Conservation (phyloP, 2,329 filamentous ascomycete genomes). For the Parascedosporium putredinis region DNA sequence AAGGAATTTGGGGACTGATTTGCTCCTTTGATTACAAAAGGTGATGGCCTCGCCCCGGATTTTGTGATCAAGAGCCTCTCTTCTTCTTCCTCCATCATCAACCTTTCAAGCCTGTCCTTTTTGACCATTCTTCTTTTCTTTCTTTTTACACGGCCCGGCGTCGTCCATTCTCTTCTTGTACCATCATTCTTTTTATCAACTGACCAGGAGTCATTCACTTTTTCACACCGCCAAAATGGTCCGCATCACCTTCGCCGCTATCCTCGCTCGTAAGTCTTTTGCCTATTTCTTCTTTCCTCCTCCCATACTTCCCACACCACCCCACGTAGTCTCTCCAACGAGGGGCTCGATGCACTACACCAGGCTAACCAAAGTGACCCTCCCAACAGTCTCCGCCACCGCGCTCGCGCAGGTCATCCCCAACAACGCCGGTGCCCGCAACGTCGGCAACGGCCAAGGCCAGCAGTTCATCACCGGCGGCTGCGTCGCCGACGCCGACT, state of each 20-base stretch:
- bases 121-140: conserved; percentile 9
- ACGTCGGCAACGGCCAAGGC: conserved; percentile 17
- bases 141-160: conserved; percentile 11
- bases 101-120: conserved; percentile 1
- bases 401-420: conserved; percentile 15
- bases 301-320: no score
- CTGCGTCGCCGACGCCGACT: conserved; percentile 19
- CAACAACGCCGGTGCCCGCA: conserved; percentile 17
- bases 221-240: conserved; percentile 14
- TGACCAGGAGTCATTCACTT: conserved; percentile 5
- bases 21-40: not conserved
- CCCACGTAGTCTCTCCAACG: no score
- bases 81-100: not conserved
- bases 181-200: conserved; percentile 2
- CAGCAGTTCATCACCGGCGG: conserved; percentile 21
- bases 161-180: conserved; percentile 9
- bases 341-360: not conserved
- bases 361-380: no score
- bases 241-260: conserved; percentile 15
- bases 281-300: no score
- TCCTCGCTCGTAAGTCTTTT: conserved; percentile 17
- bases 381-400: conserved; percentile 13
- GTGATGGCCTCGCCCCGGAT: not conserved
- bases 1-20: no score
- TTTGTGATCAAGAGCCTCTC: not conserved